These are phyloP conservation scores for Diversispora epigaea DNA, from an alignment of 192 early-diverging fungal genomes.

Conservation along the genomic window DNA sequence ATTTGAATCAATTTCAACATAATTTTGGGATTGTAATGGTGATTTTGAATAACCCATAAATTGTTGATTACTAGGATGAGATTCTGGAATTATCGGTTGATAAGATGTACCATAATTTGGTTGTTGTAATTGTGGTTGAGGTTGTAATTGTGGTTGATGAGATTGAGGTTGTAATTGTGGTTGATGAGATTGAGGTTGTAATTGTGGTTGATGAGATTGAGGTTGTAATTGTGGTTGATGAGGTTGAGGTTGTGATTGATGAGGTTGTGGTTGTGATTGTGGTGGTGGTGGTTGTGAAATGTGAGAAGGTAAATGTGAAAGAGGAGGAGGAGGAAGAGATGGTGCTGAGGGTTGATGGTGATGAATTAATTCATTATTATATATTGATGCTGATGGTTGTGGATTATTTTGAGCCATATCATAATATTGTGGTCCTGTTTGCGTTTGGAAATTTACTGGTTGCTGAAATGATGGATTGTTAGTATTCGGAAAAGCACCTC, in stretches of 20 bases:
- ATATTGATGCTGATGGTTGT: background rate
- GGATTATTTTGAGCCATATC: background rate
- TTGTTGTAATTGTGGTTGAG: conserved; percentile 30
- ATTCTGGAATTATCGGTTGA: conserved; percentile 23
- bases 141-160: background rate
- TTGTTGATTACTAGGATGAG: conserved; percentile 13
- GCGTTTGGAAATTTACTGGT: too few relatives aligned
- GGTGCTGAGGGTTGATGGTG: conserved; percentile 10
- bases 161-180: background rate
- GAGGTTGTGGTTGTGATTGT: background rate
- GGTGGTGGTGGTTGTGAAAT: conserved; percentile 14
- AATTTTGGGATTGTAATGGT: conserved; percentile 1
- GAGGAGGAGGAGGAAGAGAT: background rate
- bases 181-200: too few relatives aligned
- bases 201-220: conserved; percentile 27
- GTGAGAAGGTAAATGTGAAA: background rate
- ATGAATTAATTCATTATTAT: background rate
- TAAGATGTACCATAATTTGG: conserved; percentile 34
- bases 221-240: background rate
- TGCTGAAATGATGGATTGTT: background rate
- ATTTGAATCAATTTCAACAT: conserved; percentile 46
- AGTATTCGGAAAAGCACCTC: background rate
- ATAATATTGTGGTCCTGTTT: too few relatives aligned
- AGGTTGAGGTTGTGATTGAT: background rate
- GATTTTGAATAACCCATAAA: background rate